Evolutionary conservation across 805 yeast species (phyloP).

Genomic region (Lipomyces orientalis): DNA sequence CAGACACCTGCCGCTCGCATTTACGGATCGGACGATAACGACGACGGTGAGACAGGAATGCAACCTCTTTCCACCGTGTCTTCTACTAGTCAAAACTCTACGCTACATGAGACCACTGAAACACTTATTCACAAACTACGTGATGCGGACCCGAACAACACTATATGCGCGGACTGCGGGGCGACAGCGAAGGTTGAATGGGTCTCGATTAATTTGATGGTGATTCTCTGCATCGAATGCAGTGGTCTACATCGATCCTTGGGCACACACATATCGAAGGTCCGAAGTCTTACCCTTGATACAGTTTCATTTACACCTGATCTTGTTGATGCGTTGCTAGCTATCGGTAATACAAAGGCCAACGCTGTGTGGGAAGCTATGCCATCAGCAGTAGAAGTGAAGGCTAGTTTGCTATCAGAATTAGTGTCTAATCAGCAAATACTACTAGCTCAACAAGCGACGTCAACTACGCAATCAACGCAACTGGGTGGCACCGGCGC

Average conservation of each 20-base stretch:
- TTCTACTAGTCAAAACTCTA: background rate
- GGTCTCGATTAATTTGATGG: conserved; percentile 78
- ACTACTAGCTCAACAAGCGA: conserved; percentile 6
- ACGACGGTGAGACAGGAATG: background rate
- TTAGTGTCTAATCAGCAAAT: background rate
- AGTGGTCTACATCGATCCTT: conserved; percentile 86
- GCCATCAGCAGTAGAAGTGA: conserved; percentile 35
- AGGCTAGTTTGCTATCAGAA: conserved; percentile 29
- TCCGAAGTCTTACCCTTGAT: conserved; percentile 79
- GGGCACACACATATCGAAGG: conserved; percentile 81
- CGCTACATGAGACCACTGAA: conserved; percentile 12
- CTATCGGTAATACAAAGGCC: conserved; percentile 59
- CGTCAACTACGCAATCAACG: conserved; percentile 35
- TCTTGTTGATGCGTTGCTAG: conserved; percentile 59
- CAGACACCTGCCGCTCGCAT: background rate
- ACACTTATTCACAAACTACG: conserved; percentile 27
- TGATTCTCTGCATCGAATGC: conserved; percentile 80
- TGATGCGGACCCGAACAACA: conserved; percentile 57
- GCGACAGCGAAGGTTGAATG: conserved; percentile 72
- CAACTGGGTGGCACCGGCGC: conserved; percentile 55
- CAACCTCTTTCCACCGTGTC: conserved; percentile 1
- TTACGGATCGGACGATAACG: background rate
- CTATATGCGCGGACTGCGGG: conserved; percentile 80
- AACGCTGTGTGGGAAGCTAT: conserved; percentile 67
- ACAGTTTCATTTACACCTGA: conserved; percentile 63